Percentiles rank a stretch among this genome's conserved stretches.
Evolutionary conservation across 2,329 filamentous ascomycete genomes (phyloP).

Genomic region (Penicillium vulpinum): DNA sequence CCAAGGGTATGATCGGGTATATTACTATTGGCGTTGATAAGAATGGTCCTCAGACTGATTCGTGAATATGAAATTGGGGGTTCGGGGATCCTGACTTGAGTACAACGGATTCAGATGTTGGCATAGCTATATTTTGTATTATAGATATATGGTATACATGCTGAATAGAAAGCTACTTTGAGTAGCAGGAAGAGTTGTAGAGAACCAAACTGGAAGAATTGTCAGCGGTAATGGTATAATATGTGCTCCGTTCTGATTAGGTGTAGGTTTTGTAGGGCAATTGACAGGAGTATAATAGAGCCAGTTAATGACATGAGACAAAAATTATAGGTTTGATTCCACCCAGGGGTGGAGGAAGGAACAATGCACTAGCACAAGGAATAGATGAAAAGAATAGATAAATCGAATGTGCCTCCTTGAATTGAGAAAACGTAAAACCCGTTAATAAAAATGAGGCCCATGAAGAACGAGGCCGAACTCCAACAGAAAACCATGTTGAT

Average conservation of each 20-base stretch:
- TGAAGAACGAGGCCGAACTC: slow-evolving; percentile 12
- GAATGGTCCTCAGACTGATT: neutral
- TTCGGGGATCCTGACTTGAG: neutral
- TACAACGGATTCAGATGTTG: neutral
- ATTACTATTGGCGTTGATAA: slow-evolving; percentile 40
- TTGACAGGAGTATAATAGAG: no score
- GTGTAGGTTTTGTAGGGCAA: neutral
- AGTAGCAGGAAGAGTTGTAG: neutral
- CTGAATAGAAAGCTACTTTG: neutral
- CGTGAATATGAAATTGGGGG: neutral
- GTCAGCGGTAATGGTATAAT: neutral
- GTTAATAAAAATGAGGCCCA: neutral
- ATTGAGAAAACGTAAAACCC: slow-evolving; percentile 1
- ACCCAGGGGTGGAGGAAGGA: neutral
- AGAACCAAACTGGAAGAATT: neutral
- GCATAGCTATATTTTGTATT: neutral
- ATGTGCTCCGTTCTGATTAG: neutral
- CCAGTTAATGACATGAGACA: neutral
- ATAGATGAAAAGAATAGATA: neutral
- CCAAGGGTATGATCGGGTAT: slow-evolving; percentile 40
- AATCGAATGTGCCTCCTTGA: slow-evolving; percentile 2
- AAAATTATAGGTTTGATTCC: neutral
- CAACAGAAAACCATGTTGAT: slow-evolving; percentile 1
- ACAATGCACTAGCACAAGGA: neutral
- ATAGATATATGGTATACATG: neutral